phyloP scores from a whole-genome alignment of 2,329 filamentous ascomycete genomes.

The Botrytis aclada region DNA sequence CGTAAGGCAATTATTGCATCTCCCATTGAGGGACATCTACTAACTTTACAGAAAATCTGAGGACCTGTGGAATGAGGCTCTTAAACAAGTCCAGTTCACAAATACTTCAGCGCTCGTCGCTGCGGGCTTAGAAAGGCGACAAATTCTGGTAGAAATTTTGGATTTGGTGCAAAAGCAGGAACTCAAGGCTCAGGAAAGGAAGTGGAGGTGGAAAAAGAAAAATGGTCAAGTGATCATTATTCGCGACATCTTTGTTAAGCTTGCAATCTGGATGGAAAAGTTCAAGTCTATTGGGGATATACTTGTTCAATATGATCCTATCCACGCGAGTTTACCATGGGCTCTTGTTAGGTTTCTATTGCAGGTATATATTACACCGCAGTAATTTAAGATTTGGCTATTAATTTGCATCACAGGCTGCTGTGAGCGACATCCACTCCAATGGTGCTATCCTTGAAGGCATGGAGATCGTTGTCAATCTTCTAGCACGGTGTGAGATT shows the following conservation, averaged over 20 bases:
- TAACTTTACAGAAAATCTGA: neutral
- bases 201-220: neutral
- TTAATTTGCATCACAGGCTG: neutral
- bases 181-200: neutral
- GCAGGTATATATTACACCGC: slow-evolving; percentile 10
- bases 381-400: neutral
- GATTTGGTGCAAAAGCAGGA: neutral
- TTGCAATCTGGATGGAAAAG: slow-evolving; percentile 21
- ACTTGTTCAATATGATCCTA: slow-evolving; percentile 22
- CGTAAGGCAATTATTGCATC: neutral
- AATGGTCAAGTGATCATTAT: slow-evolving; percentile 19
- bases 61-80: neutral
- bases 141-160: neutral
- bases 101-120: neutral
- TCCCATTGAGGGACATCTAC: neutral
- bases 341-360: slow-evolving; percentile 22
- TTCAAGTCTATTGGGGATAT: slow-evolving; percentile 22
- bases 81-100: neutral
- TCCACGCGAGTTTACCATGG: slow-evolving; percentile 25
- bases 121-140: neutral
- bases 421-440: neutral
- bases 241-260: slow-evolving; percentile 22
- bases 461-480: slow-evolving; percentile 18
- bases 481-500: neutral
- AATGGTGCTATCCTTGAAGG: slow-evolving; percentile 22